Percentiles rank a stretch among this genome's conserved stretches.
These are phyloP conservation scores for Bruguiera parviflora DNA, from an alignment of 345 rosid genomes.

Conservation along the genomic window DNA sequence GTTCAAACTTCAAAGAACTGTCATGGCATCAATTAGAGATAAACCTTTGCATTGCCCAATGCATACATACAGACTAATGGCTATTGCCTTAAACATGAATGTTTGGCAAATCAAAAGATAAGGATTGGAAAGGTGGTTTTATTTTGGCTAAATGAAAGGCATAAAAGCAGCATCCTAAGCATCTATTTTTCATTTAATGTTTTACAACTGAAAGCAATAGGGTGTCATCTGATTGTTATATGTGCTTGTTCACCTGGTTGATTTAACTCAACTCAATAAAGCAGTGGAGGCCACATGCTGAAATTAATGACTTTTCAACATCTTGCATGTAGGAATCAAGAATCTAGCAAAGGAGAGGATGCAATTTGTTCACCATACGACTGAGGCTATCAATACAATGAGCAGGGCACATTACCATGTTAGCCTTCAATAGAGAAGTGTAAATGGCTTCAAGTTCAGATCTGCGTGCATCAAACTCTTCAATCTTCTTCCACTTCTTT, in stretches of 20 bases:
- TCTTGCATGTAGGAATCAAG: background rate
- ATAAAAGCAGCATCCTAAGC: background rate
- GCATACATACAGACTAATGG: too few relatives aligned
- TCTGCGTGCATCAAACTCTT: slow-evolving; percentile 88
- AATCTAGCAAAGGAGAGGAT: background rate
- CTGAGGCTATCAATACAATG: background rate
- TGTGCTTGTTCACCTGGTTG: background rate
- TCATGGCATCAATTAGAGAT: too few relatives aligned
- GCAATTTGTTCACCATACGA: background rate
- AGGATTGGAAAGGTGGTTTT: background rate
- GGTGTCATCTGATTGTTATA: background rate
- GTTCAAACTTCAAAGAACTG: too few relatives aligned
- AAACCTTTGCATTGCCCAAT: too few relatives aligned
- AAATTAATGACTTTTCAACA: background rate
- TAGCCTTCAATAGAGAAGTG: slow-evolving; percentile 77
- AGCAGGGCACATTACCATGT: slow-evolving; percentile 47
- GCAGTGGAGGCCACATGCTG: background rate
- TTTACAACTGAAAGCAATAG: background rate
- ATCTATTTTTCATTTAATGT: background rate
- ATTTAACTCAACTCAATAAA: background rate
- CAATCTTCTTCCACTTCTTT: slow-evolving; percentile 95
- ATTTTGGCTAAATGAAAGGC: background rate
- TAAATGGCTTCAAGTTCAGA: slow-evolving; percentile 86
- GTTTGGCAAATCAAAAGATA: too few relatives aligned
- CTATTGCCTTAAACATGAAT: too few relatives aligned